These are phyloP conservation scores for Phialophora macrospora DNA, from an alignment of 2,329 filamentous ascomycete species.

Conservation along the genomic window DNA sequence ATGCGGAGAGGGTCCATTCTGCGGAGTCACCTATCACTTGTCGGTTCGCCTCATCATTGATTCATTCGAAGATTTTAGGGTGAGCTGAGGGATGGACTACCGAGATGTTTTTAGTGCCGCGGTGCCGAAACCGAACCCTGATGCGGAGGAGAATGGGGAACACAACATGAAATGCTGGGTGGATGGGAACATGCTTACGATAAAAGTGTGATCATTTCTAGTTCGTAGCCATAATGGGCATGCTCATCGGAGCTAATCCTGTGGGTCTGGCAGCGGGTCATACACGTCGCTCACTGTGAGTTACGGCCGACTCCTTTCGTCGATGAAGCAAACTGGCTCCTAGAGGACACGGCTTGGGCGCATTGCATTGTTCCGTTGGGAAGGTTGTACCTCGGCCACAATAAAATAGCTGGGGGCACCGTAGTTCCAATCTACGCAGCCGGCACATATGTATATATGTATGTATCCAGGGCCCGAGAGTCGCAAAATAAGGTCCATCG, in stretches of 20 bases:
- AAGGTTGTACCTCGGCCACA: neutral
- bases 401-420: no score
- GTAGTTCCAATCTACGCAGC: neutral
- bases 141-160: neutral
- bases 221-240: neutral
- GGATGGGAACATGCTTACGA: neutral
- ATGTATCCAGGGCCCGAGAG: neutral
- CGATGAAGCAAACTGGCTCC: neutral
- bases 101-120: neutral
- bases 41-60: neutral
- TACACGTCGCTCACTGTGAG: neutral
- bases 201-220: neutral
- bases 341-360: neutral
- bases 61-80: neutral
- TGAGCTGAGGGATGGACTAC: neutral
- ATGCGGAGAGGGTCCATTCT: neutral
- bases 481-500: no score
- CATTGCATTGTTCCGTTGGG: neutral
- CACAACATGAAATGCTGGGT: neutral
- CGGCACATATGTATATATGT: neutral
- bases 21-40: neutral
- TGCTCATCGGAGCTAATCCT: neutral
- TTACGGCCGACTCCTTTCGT: neutral
- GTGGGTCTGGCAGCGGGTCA: neutral
- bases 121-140: neutral